Base-by-base conservation (phyloP, 768 basidiomycete species). In the Pisolithus tinctorius region DNA sequence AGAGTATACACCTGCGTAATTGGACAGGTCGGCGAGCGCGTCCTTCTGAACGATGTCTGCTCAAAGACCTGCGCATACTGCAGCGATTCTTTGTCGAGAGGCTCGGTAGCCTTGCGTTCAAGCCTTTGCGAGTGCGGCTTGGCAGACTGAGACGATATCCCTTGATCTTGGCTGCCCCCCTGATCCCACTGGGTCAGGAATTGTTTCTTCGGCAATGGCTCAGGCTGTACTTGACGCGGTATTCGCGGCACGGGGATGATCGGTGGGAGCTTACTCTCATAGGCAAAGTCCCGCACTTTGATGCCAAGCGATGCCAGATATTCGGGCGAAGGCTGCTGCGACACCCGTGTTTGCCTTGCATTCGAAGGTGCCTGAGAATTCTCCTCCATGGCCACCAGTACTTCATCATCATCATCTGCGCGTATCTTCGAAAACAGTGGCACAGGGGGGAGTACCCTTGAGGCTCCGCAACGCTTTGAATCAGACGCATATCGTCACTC, bases 211-310 rank as follows among this genome's bases (percentile, higher is more conserved):
- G 63, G 47, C 46, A 65, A 60, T 52, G 67, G 53, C 47, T 67
- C 58, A 52, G 78, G 78, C 56, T 77, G 80, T 17, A 76, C 65
- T 60, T 79, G 82, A 20, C 75, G 73, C 1, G 71, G 72, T 11
- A 68, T 61, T 17, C 72, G 72, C 16, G 71, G 74, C 25, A 79
- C 76, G 2, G 82, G 72, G 29, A 69, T 70, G 38, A 88, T 74
- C 8, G 82, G 80, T 2, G 84, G 83, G 43, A 86, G 68, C 26
- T 69, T 80, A 67, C 74, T 82, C 65, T 86, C 83, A 68, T 81
- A 84, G 14, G 79, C 83, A 72, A 83, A 87, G 68, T 88, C 77
- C 60, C 74, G 70, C 47, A 78, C 71, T 67, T 66, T 70, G 65
- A 77, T 66, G 40, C 71, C 72, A 25, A 68, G 51, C 47, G 61